Evolutionary conservation across 768 basidiomycete genomes (phyloP), one percentile per base, ranked within the genome.

Genomic region (Kwoniella bestiolae): DNA sequence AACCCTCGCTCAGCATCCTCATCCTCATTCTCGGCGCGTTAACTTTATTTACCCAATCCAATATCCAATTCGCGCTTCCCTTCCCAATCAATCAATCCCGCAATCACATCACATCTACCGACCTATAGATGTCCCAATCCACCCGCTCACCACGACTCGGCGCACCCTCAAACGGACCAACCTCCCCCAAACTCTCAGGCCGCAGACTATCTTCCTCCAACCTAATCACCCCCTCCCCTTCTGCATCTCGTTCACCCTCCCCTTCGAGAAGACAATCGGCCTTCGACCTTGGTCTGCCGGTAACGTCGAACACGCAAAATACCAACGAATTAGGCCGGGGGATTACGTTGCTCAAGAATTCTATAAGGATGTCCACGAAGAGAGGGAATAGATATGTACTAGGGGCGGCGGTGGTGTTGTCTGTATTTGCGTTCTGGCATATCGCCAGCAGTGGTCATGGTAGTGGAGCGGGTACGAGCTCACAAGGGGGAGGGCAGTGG

Each of bases 381-480:
- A 18, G 63, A 46, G 64, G 65, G n/a, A 68, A 68, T 44, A 52
- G 60, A 38, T 63, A 63, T 38, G 38, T 68, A 16, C 28, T 63
- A 2, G 66, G 66, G 1, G 56, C 29, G 23, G 34, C 60, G 1
- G 23, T 53, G n/a, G 41, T 28, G 2, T 16, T 62, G 18, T 38
- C 35, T 7, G 46, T 52, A 25, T 56, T 67, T 51, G 60, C 38
- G 1, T 31, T 67, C 18, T 67, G 53, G 50, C 53, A 56, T 53
- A 38, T 51, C 16, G 49, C 49, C 16, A 38, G 49, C 8, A 21
- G 18, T 4, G 58, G 51, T n/a, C 25, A n/a, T 46, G 47, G 45
- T 5, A 9, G 18, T 57, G 64, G 47, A 45, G 32, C 18, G 3
- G 25, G 34, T 46, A 26, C 28, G 29, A 44, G 50, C 14, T 50